Conservation (phyloP, 2,329 filamentous ascomycete species). For the Pestalotiopsis sp. region DNA sequence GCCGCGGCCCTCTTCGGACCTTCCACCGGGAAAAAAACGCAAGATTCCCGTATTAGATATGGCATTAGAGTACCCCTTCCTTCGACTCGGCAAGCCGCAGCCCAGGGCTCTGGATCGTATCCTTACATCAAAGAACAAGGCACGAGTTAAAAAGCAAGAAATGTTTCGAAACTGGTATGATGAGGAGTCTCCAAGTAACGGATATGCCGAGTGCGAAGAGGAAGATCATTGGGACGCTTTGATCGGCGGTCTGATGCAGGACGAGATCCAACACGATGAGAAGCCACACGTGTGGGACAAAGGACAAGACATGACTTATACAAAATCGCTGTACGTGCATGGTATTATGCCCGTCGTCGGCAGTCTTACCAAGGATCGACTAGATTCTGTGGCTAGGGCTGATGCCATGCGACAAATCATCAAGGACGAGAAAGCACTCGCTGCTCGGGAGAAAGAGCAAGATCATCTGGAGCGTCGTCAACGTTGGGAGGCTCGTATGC, state of each 20-base stretch:
- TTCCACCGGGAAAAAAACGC: constrained; percentile 50
- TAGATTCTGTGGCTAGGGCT: constrained; percentile 28
- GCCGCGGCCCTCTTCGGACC: constrained; percentile 49
- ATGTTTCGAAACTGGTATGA: constrained; percentile 41
- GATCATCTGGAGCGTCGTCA: neutral
- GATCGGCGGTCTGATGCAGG: constrained; percentile 14
- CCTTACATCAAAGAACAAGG: constrained; percentile 52
- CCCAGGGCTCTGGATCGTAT: constrained; percentile 59
- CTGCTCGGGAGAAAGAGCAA: constrained; percentile 21
- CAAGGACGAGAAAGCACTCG: constrained; percentile 23
- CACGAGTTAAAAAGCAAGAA: constrained; percentile 44
- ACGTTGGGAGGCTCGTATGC: constrained; percentile 26
- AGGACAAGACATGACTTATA: constrained; percentile 11
- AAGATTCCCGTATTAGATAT: constrained; percentile 62
- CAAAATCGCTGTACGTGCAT: constrained; percentile 10
- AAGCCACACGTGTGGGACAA: neutral
- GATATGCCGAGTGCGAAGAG: constrained; percentile 27
- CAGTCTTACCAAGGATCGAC: constrained; percentile 21
- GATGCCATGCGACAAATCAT: constrained; percentile 31
- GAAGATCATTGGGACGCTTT: constrained; percentile 49
- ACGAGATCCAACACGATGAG: neutral
- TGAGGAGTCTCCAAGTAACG: constrained; percentile 22
- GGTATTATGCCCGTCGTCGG: constrained; percentile 16
- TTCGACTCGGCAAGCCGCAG: constrained; percentile 70
- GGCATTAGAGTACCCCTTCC: constrained; percentile 61